Evolutionary conservation across 2,329 filamentous ascomycete species (phyloP).

Genomic region (Sporothrix brasiliensis): DNA sequence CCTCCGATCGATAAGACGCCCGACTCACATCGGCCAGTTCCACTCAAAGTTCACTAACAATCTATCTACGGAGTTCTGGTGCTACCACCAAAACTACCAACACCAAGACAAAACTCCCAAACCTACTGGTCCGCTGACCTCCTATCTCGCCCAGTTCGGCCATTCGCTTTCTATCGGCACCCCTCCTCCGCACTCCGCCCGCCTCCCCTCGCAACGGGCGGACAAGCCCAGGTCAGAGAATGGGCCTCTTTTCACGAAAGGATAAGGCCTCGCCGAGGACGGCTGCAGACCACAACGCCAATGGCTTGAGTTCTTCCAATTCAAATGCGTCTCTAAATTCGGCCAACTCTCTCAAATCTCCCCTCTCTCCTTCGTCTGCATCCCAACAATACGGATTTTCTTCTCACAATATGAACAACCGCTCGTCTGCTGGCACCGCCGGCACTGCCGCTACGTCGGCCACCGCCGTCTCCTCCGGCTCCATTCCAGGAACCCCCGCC

Average conservation of each 20-base stretch:
- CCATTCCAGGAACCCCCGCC: slow-evolving; percentile 51
- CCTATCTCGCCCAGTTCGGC: slow-evolving; percentile 26
- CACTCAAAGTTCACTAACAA: slow-evolving; percentile 15
- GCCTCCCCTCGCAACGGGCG: slow-evolving; percentile 8
- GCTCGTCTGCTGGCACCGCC: slow-evolving; percentile 55
- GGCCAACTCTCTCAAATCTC: slow-evolving; percentile 52
- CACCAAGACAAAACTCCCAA: not conserved
- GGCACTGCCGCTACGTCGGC: slow-evolving; percentile 32
- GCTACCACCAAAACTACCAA: not conserved
- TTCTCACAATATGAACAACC: slow-evolving; percentile 52
- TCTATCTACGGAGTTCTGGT: slow-evolving; percentile 8
- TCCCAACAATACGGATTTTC: slow-evolving; percentile 44
- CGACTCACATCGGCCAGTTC: slow-evolving; percentile 22
- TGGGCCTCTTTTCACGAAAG: slow-evolving; percentile 62
- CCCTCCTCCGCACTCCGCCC: not conserved
- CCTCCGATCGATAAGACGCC: slow-evolving; percentile 28
- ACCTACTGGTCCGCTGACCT: slow-evolving; percentile 19
- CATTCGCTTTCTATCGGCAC: slow-evolving; percentile 27
- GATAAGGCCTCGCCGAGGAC: slow-evolving; percentile 54
- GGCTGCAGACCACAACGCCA: slow-evolving; percentile 35
- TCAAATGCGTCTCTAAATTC: slow-evolving; percentile 58
- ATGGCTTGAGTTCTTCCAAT: slow-evolving; percentile 48
- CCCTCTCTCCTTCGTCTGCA: slow-evolving; percentile 34
- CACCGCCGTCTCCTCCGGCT: slow-evolving; percentile 31
- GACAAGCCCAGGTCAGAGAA: slow-evolving; percentile 38